These are phyloP conservation scores for Hypoxylon perforatum DNA, from an alignment of 495 filamentous ascomycete genomes.

Conservation along the genomic window DNA sequence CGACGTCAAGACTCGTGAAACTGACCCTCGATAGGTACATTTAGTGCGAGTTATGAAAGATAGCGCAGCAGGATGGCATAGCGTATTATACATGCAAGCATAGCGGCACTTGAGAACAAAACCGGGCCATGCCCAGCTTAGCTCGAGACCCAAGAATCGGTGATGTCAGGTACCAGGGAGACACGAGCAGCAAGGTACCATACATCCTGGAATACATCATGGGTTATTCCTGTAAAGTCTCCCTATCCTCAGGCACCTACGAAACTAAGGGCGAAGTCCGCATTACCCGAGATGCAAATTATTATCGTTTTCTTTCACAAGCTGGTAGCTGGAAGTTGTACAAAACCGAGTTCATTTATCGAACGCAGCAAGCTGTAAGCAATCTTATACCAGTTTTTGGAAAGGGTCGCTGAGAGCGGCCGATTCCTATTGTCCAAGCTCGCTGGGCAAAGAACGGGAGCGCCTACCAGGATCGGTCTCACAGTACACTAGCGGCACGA, in stretches of 20 bases:
- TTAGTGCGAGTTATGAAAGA: conserved; percentile 10
- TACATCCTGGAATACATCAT: neutral
- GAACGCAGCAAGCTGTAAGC: neutral
- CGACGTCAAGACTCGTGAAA: conserved; percentile 16
- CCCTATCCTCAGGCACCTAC: neutral
- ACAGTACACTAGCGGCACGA: conserved; percentile 22
- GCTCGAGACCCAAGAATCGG: conserved; percentile 18
- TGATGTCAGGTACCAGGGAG: conserved; percentile 41
- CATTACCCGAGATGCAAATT: neutral
- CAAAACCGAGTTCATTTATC: neutral
- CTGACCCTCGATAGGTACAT: conserved; percentile 15
- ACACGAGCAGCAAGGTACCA: conserved; percentile 29
- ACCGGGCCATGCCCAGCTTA: conserved; percentile 17
- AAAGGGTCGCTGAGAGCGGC: conserved; percentile 1
- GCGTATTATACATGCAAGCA: conserved; percentile 5
- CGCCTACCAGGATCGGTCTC: conserved; percentile 16
- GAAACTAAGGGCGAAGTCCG: neutral
- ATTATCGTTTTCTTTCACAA: neutral
- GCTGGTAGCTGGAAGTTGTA: too few relatives aligned
- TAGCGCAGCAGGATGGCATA: conserved; percentile 12
- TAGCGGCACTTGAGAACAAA: conserved; percentile 35
- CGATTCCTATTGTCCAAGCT: conserved; percentile 19
- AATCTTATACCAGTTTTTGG: neutral
- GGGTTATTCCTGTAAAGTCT: conserved; percentile 2
- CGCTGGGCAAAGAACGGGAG: conserved; percentile 5